Evolutionary conservation across 768 basidiomycete genomes (phyloP).

Genomic region (Gymnopilus junonius): DNA sequence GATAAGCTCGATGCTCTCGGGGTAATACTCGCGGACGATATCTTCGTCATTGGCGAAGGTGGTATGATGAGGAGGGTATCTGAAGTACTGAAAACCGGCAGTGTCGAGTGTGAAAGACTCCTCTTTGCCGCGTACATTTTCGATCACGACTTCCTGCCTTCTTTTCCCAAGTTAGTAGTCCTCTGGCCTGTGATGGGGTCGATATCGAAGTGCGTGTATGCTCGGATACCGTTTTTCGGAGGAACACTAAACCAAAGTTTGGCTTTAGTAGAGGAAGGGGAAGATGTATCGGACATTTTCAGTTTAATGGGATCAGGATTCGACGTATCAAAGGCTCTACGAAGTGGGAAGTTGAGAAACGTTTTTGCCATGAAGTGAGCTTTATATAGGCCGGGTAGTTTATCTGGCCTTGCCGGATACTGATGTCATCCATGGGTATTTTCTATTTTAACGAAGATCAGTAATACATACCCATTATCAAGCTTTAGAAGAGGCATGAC

Average conservation of each 20-base stretch:
- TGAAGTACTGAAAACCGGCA: slow-evolving; percentile 52
- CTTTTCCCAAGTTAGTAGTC: slow-evolving; percentile 36
- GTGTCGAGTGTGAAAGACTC: slow-evolving; percentile 46
- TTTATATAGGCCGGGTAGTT: not conserved
- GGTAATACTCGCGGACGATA: slow-evolving; percentile 59
- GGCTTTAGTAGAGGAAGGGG: slow-evolving; percentile 28
- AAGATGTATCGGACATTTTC: not conserved
- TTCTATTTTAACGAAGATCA: no score
- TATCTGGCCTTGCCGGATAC: no score
- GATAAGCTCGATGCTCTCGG: slow-evolving; percentile 59
- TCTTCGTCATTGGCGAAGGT: slow-evolving; percentile 53
- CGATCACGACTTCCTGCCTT: slow-evolving; percentile 41
- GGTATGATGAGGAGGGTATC: slow-evolving; percentile 45
- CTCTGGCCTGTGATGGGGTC: slow-evolving; percentile 37
- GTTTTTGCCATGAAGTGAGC: no score
- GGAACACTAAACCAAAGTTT: slow-evolving; percentile 41
- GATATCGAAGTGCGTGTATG: slow-evolving; percentile 40
- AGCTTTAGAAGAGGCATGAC: no score
- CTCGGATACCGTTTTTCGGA: slow-evolving; percentile 42
- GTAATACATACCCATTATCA: no score
- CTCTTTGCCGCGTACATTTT: slow-evolving; percentile 58
- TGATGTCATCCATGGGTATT: no score
- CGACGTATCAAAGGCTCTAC: not conserved
- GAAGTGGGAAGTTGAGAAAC: not conserved
- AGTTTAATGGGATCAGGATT: not conserved